Evolutionary conservation across 2,329 filamentous ascomycete species (phyloP), one percentile per base, ranked within the genome.

Genomic region (Alternaria arborescens): DNA sequence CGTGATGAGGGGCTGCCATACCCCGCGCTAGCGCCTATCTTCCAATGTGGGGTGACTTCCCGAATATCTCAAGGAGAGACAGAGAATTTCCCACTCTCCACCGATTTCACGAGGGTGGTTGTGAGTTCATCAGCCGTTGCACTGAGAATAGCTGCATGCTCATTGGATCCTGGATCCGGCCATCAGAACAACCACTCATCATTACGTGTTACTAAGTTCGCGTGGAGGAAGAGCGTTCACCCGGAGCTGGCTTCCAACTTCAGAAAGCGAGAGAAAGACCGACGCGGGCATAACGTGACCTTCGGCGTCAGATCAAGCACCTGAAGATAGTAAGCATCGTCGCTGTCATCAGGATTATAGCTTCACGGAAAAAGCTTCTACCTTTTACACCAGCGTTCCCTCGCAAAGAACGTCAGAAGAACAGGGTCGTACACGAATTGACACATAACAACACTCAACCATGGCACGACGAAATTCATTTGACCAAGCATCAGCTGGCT

Each of bases 401-500:
- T 44, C 26, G 20, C 18, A 34, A 34, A 30, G 26, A 16, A 18
- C 20, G 32, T 12, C 32, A 18, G 22, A 38, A 22, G 3, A 8
- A 41, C 12, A 16, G 43, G 30, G 8, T 24, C 10, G 28, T 36
- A 14, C 50, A 16, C 16, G 8, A 5, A 20, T n/a, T 11, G 12
- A 16, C 16, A 52, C 50, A 52, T 8, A 41, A 34, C 18, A 28
- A 18, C 12, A 3, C 18, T 22, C 38, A n/a, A 53, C 42, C 1
- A 71, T 72, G 65, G 60, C 62, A 26, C 63, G 64, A 57, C 64
- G 58, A 18, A 71, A 61, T 34, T 71, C 69, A 8, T 73, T 72
- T 22, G 66, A 74, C 5, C 66, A 74, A 53, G 69, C 67, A 16
- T 71, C 73, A 16, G 66, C 66, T 40, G 69, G 69, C 10, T 90